Evolutionary conservation across 768 basidiomycete genomes (phyloP), one percentile per base, ranked within the genome.

Genomic region (Mycena vulgaris): DNA sequence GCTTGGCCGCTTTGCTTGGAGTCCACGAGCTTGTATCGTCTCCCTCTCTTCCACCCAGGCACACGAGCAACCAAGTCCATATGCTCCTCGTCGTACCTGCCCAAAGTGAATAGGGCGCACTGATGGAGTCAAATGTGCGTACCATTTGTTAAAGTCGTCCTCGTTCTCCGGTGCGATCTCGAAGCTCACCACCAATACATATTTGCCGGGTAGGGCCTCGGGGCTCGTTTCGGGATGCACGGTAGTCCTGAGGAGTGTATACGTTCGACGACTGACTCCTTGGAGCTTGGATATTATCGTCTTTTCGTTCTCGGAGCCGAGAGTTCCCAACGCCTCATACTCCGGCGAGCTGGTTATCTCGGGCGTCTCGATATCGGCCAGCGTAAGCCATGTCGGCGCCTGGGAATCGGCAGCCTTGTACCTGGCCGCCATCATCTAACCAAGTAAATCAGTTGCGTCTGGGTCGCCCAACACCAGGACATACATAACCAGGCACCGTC

Each of bases 91-190:
- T 81, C 75, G 61, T 83, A 83, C 68, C 68, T 69, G 35, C 21
- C 33, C 23, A 7, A 49, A 21, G 25, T 2, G 16, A 49, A 7
- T 27, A n/a, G n/a, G n/a, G n/a, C n/a, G n/a, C n/a, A n/a, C n/a
- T 27, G 11, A 28, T 3, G 14, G 33, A 19, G 10, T 2, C n/a
- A 17, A 21, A 1, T n/a, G 30, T 53, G 21, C 17, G 25, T 33
- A 35, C 81, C 81, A 83, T 28, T 71, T 74, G 67, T 82, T 81
- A 59, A 82, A 79, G 23, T 80, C 82, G 0, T 70, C 75, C n/a
- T 78, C 80, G 1, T 70, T 63, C 42, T 79, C 76, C 1, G 74
- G 30, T 1, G 73, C 66, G 8, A 74, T 68, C 49, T 76, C 72
- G 63, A 75, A 66, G 23, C 55, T 47, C 40, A 75, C 80, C 11